A percentile compares a stretch with the other conserved stretches of the same genome.
Evolutionary conservation across 2,329 filamentous ascomycete species (phyloP).

Genomic region (Lasiodiplodia sp.): DNA sequence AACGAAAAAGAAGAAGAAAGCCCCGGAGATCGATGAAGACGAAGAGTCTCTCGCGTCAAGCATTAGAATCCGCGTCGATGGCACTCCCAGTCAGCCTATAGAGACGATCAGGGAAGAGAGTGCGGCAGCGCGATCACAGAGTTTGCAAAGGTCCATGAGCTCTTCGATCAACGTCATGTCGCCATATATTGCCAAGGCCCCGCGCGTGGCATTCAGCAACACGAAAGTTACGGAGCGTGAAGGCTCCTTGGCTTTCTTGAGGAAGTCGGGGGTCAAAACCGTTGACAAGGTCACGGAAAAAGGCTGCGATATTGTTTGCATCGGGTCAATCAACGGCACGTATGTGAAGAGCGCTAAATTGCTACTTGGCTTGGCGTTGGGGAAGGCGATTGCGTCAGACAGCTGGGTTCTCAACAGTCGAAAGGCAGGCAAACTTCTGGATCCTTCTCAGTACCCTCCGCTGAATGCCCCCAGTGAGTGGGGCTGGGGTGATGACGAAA

Average conservation of each 20-base stretch:
- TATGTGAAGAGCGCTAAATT: slow-evolving; percentile 46
- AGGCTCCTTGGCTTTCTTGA: slow-evolving; percentile 4
- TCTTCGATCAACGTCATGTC: neutral
- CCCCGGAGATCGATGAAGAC: neutral
- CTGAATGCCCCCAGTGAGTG: slow-evolving; percentile 43
- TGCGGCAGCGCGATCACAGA: neutral
- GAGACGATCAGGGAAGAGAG: neutral
- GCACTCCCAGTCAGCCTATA: neutral
- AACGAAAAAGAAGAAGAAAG: neutral
- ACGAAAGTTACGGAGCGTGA: neutral
- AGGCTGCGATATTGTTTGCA: slow-evolving; percentile 24
- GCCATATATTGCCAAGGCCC: neutral
- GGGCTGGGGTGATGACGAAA: slow-evolving; percentile 46
- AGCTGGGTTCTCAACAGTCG: slow-evolving; percentile 54
- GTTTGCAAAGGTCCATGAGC: neutral
- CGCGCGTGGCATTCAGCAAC: slow-evolving; percentile 24
- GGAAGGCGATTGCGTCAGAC: slow-evolving; percentile 56
- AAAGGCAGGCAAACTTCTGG: slow-evolving; percentile 45
- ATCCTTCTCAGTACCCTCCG: slow-evolving; percentile 45
- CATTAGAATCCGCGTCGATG: slow-evolving; percentile 9
- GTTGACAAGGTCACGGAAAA: slow-evolving; percentile 5
- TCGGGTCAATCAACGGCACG: neutral
- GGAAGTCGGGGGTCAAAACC: neutral
- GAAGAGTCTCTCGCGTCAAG: slow-evolving; percentile 10
- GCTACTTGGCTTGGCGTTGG: slow-evolving; percentile 51